These are phyloP conservation scores for Vitis rotundifolia DNA, from an alignment of 164 flowering plant species.

Conservation along the genomic window DNA sequence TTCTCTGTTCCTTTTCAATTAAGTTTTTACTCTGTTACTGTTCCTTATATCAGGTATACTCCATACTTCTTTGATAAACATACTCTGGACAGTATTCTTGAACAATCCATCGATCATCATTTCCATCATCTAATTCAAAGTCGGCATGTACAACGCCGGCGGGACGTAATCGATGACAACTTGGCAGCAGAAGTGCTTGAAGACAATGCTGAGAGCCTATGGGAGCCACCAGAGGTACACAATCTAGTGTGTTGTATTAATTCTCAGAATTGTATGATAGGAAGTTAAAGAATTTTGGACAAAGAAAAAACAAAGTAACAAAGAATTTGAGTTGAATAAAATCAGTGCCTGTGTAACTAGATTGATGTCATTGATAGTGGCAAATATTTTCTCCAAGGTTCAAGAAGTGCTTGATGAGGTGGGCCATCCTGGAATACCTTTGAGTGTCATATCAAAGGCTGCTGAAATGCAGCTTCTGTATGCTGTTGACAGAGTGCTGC, in stretches of 20 bases:
- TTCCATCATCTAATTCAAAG: constrained; percentile 78
- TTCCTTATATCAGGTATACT: constrained; percentile 68
- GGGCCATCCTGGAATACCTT: constrained; percentile 75
- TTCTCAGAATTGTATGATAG: too few species aligned
- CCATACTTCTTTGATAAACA: constrained; percentile 94
- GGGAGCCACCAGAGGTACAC: constrained; percentile 92
- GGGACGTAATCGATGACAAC: constrained; percentile 77
- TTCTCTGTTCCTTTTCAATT: background rate
- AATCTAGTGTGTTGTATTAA: background rate
- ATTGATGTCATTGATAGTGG: background rate
- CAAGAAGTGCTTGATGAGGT: constrained; percentile 85
- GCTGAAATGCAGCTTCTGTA: constrained; percentile 82
- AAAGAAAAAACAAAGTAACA: too few species aligned
- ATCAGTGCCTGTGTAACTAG: background rate
- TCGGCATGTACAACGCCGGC: constrained; percentile 71
- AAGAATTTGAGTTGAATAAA: too few species aligned
- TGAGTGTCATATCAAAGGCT: constrained; percentile 87
- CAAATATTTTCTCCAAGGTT: constrained; percentile 44
- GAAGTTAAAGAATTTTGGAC: too few species aligned
- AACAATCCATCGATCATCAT: constrained; percentile 93
- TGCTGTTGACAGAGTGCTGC: constrained; percentile 77
- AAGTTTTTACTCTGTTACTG: background rate
- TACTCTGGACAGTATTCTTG: constrained; percentile 86
- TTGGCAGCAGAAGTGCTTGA: constrained; percentile 69
- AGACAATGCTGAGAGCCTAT: constrained; percentile 65